These are phyloP conservation scores for Colletotrichum agaves DNA, from an alignment of 2,329 filamentous ascomycete genomes.

Conservation along the genomic window DNA sequence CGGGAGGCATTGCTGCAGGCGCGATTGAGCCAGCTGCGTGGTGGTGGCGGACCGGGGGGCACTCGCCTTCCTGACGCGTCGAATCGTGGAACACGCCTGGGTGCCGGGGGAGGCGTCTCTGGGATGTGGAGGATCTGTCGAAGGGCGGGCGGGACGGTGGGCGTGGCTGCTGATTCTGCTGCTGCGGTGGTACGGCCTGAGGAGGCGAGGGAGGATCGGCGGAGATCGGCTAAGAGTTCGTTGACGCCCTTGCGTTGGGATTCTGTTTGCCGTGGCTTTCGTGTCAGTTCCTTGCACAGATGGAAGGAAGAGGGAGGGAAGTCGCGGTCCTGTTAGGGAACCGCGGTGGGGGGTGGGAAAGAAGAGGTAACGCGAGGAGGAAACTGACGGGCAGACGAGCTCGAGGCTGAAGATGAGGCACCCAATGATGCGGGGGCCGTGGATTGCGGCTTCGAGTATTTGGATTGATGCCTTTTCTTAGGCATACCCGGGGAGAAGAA, in stretches of 20 bases:
- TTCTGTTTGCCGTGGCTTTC: slow-evolving; percentile 40
- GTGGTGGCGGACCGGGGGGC: slow-evolving; percentile 69
- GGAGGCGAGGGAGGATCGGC: slow-evolving; percentile 54
- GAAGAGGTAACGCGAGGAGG: not conserved
- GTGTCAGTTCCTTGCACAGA: slow-evolving; percentile 16
- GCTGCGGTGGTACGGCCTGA: slow-evolving; percentile 24
- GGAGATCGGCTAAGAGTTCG: slow-evolving; percentile 67
- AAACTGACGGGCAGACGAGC: slow-evolving; percentile 32
- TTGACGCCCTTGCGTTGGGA: slow-evolving; percentile 63
- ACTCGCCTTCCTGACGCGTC: slow-evolving; percentile 61
- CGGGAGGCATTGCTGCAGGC: slow-evolving; percentile 40
- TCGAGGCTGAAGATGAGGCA: slow-evolving; percentile 35
- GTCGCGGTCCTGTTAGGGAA: not conserved
- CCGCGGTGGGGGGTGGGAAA: not conserved
- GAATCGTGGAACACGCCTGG: slow-evolving; percentile 56
- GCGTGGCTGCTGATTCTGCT: slow-evolving; percentile 33
- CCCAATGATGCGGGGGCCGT: slow-evolving; percentile 52
- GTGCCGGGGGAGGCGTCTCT: slow-evolving; percentile 63
- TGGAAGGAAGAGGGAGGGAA: not conserved
- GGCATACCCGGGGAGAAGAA: slow-evolving; percentile 60
- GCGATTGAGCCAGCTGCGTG: slow-evolving; percentile 63
- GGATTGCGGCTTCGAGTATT: slow-evolving; percentile 68
- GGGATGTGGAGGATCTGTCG: slow-evolving; percentile 69
- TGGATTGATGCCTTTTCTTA: slow-evolving; percentile 68
- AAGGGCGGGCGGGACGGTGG: slow-evolving; percentile 65